These are phyloP conservation scores for Endocladia muricata DNA, from an alignment of 31 red algal species.

Conservation along the genomic window DNA sequence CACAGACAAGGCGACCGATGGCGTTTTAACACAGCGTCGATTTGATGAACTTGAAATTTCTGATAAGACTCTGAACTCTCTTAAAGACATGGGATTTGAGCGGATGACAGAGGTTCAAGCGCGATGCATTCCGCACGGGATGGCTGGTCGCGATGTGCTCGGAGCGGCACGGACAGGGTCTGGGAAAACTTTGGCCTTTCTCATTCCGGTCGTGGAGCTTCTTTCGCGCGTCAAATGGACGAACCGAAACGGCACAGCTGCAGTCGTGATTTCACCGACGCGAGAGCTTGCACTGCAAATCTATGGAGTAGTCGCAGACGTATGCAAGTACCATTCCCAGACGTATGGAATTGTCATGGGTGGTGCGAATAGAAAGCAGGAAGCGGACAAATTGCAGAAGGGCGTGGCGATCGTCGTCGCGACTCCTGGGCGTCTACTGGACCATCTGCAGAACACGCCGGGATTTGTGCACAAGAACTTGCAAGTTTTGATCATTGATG, in stretches of 20 bases:
- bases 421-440: slow-evolving; percentile 94
- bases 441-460: slow-evolving; percentile 96
- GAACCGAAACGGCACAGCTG: slow-evolving; percentile 86
- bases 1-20: slow-evolving; percentile 54
- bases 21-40: slow-evolving; percentile 75
- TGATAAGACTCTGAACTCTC: slow-evolving; percentile 58
- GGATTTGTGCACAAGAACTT: slow-evolving; percentile 93
- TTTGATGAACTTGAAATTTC: slow-evolving; percentile 88
- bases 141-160: slow-evolving; percentile 94
- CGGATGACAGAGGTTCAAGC: slow-evolving; percentile 98
- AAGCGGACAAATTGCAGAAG: slow-evolving; percentile 85
- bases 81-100: slow-evolving; percentile 90
- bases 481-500: slow-evolving; percentile 91
- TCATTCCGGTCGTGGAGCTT: slow-evolving; percentile 96
- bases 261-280: slow-evolving; percentile 96
- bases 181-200: slow-evolving; percentile 97
- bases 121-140: slow-evolving; percentile 88
- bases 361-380: slow-evolving; percentile 91
- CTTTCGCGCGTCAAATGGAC: slow-evolving; percentile 93
- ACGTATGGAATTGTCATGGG: slow-evolving; percentile 94
- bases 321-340: slow-evolving; percentile 94
- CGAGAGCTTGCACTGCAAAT: slow-evolving; percentile 98
- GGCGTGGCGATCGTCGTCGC: slow-evolving; percentile 92
- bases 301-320: slow-evolving; percentile 82
- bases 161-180: slow-evolving; percentile 95